Conservation (phyloP, 179 eudicot genomes). For the Silene noctiflora region DNA sequence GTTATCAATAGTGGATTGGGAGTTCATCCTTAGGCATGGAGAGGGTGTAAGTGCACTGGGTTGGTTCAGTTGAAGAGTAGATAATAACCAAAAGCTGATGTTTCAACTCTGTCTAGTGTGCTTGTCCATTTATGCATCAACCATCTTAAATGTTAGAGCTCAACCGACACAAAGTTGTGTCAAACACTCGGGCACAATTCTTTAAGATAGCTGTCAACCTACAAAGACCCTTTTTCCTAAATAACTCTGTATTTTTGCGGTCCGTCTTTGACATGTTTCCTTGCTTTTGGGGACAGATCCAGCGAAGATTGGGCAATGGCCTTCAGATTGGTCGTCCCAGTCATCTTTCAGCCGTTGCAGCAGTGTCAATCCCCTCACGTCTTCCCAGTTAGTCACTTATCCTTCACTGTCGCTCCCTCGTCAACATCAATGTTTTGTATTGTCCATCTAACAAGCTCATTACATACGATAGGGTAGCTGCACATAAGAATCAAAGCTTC, state of each 20-base stretch:
- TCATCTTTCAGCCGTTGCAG: slow-evolving; percentile 56
- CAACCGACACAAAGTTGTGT: neutral
- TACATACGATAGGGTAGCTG: slow-evolving; percentile 44
- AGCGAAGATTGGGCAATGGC: slow-evolving; percentile 52
- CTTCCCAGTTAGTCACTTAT: slow-evolving; percentile 73
- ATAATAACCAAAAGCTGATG: too few species aligned
- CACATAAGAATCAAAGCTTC: slow-evolving; percentile 61
- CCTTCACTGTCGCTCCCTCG: slow-evolving; percentile 3
- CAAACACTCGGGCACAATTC: neutral
- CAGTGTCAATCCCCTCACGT: slow-evolving; percentile 61
- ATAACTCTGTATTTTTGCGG: neutral
- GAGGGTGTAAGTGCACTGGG: too few species aligned
- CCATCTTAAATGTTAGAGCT: too few species aligned
- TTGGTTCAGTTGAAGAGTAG: too few species aligned
- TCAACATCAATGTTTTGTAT: slow-evolving; percentile 1
- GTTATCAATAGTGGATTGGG: too few species aligned
- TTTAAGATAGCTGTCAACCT: neutral
- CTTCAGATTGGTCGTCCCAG: slow-evolving; percentile 60
- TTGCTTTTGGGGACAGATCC: slow-evolving; percentile 39
- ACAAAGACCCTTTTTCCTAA: neutral
- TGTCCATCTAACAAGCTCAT: slow-evolving; percentile 12
- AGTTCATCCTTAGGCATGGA: too few species aligned
- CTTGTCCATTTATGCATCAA: too few species aligned
- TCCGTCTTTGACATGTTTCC: neutral
- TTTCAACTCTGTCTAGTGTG: too few species aligned